phyloP scores from a whole-genome alignment of 805 yeast genomes.

The Debaryomyces castellii region DNA sequence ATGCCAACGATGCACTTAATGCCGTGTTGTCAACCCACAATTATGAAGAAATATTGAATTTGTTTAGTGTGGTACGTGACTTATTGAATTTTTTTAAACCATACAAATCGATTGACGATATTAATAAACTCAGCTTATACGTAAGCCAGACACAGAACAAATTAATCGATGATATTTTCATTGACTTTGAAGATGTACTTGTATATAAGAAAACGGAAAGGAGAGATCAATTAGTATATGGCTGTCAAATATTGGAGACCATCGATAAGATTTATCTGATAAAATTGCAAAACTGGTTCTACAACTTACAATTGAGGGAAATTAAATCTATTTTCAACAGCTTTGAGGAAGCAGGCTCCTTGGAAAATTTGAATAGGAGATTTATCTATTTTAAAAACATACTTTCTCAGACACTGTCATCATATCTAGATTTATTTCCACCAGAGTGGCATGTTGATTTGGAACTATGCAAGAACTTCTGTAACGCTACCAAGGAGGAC shows the following conservation, averaged over 20 bases:
- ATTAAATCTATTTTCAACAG: conserved; percentile 71
- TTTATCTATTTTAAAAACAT: conserved; percentile 79
- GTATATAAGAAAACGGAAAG: conserved; percentile 24
- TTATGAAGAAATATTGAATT: conserved; percentile 55
- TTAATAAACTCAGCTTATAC: conserved; percentile 61
- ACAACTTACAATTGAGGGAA: conserved; percentile 67
- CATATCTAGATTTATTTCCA: conserved; percentile 60
- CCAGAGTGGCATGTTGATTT: conserved; percentile 67
- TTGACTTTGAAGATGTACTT: conserved; percentile 60
- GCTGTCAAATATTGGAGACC: conserved; percentile 72
- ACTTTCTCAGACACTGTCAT: conserved; percentile 55
- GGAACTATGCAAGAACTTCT: conserved; percentile 60
- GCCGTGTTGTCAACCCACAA: conserved; percentile 45
- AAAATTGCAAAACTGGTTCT: conserved; percentile 71
- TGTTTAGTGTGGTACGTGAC: conserved; percentile 71
- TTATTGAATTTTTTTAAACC: conserved; percentile 71
- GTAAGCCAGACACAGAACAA: conserved; percentile 59
- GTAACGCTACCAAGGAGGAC: conserved; percentile 68
- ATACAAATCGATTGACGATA: conserved; percentile 80
- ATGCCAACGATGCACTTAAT: conserved; percentile 65
- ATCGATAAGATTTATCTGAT: conserved; percentile 54
- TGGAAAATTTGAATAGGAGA: conserved; percentile 82
- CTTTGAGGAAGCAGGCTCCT: conserved; percentile 89
- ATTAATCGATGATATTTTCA: conserved; percentile 66
- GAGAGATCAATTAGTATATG: conserved; percentile 47